Base-by-base conservation (phyloP, 129 eudicot species). In the Flaveria bidentis region DNA sequence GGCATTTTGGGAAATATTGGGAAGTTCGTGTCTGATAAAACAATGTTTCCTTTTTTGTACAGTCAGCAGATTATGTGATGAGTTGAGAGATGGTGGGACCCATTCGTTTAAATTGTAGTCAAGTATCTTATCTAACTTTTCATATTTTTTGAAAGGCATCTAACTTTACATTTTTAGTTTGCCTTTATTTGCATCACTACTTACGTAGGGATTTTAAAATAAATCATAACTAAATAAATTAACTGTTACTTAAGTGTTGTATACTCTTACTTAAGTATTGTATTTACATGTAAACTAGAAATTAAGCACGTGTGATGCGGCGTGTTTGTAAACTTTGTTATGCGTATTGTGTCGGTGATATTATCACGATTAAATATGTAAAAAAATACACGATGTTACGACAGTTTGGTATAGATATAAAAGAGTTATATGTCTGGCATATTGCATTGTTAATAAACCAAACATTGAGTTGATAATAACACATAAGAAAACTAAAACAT, bases 1-100 rank as follows among this genome's bases (percentile, higher is more conserved):
- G 62, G 62, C 65, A 66, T 22, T 76, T 76, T 66, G 39, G 53
- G 26, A 52, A 66, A 67, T 39, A 28, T 67, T 22, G 45, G 22
- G 0, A n/a, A 47, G 2, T 30, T 17, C 14, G 64, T 64, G 68
- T 67, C 42, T 0, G 13, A 18, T 47, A 51, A 10, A 26, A 45
- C 13, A 26, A 15, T 2, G 8, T 11, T 47, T 22, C 3, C 1
- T 45, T 44, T 72, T 39, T 57, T 5, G 5, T 20, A 14, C 69
- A 63, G 1, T 63, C 13, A 30, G 45, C 6, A 28, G 12, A 30
- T 30, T 18, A 28, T 14, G 45, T 11, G 2, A 26, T 6, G 69
- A 6, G 41, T 36, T 36, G 7, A 15, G 5, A 8, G 69, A 14
- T 61, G 18, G 42, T 61, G 39, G 45, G 69, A 30, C 46, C 67